A percentile compares a stretch with the other conserved stretches of the same genome.
Evolutionary conservation across 164 flowering plant species (phyloP).

Genomic region (Stephania japonica): DNA sequence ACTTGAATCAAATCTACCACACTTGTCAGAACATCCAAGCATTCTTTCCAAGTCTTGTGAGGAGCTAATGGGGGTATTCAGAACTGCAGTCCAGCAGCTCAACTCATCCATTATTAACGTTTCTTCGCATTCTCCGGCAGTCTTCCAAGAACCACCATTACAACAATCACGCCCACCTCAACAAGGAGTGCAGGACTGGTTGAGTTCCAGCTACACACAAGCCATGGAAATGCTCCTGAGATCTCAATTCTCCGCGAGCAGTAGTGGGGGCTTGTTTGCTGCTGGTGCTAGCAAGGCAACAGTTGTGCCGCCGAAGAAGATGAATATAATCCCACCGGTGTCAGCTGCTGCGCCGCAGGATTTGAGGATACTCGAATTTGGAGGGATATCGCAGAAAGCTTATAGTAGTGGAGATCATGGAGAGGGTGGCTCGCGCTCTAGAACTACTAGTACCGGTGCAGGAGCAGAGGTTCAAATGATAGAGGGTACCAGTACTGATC

Average conservation of each 20-base stretch:
- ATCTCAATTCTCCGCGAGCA: constrained; percentile 1
- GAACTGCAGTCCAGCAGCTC: constrained; percentile 23
- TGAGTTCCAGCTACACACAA: constrained; percentile 11
- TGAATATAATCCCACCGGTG: background rate
- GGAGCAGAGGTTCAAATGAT: constrained; percentile 7
- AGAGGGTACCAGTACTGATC: constrained; percentile 4
- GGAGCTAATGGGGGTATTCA: constrained; percentile 31
- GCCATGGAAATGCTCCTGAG: constrained; percentile 9
- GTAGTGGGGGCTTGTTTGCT: background rate
- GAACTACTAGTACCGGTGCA: background rate
- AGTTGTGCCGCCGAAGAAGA: background rate
- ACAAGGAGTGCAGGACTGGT: constrained; percentile 9
- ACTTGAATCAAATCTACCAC: constrained; percentile 36
- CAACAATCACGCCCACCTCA: background rate
- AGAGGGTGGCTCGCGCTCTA: background rate
- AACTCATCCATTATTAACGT: background rate
- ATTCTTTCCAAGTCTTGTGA: constrained; percentile 25
- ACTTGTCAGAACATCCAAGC: constrained; percentile 26
- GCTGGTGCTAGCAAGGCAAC: background rate
- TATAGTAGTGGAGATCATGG: background rate
- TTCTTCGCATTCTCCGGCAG: background rate
- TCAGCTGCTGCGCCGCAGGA: background rate
- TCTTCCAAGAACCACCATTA: background rate
- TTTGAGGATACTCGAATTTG: background rate
- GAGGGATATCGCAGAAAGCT: background rate